Percentiles rank a stretch among this genome's conserved stretches.
phyloP scores from a whole-genome alignment of 441 rosid genomes.

The Brassica balearica region DNA sequence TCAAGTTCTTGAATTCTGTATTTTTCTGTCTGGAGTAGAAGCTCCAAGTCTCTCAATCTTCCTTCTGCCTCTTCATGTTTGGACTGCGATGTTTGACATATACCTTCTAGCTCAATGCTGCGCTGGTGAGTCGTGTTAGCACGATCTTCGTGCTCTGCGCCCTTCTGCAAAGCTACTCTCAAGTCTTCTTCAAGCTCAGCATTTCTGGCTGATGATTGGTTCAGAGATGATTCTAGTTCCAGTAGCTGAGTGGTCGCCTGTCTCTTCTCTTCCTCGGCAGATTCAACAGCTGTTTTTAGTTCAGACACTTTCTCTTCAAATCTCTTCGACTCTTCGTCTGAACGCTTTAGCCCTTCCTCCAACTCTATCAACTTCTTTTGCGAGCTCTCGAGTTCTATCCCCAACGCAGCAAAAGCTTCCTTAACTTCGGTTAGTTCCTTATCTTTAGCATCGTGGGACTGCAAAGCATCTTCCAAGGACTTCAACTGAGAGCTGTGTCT shows the following conservation, averaged over 20 bases:
- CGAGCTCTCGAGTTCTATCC: constrained; percentile 68
- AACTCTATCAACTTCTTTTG: constrained; percentile 69
- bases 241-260: constrained; percentile 51
- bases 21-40: constrained; percentile 91
- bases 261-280: constrained; percentile 69
- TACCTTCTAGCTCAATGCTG: constrained; percentile 85
- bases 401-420: constrained; percentile 74
- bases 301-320: constrained; percentile 66
- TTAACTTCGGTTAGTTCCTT: constrained; percentile 77
- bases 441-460: constrained; percentile 75
- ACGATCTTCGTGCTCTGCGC: constrained; percentile 78
- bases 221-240: constrained; percentile 72
- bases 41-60: constrained; percentile 78
- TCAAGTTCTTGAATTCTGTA: constrained; percentile 92
- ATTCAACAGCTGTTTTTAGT: constrained; percentile 57
- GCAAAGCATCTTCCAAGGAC: constrained; percentile 66
- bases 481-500: constrained; percentile 63
- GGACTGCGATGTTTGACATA: constrained; percentile 76
- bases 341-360: constrained; percentile 68
- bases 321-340: constrained; percentile 65
- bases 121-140: constrained; percentile 80
- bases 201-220: constrained; percentile 49
- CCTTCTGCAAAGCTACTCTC: constrained; percentile 58
- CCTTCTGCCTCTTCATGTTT: constrained; percentile 79
- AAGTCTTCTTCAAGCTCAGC: constrained; percentile 72